A percentile compares a stretch with the other conserved stretches of the same genome.
phyloP scores from a whole-genome alignment of 73 alveolate genomes.

The Symbiodinium natans region DNA sequence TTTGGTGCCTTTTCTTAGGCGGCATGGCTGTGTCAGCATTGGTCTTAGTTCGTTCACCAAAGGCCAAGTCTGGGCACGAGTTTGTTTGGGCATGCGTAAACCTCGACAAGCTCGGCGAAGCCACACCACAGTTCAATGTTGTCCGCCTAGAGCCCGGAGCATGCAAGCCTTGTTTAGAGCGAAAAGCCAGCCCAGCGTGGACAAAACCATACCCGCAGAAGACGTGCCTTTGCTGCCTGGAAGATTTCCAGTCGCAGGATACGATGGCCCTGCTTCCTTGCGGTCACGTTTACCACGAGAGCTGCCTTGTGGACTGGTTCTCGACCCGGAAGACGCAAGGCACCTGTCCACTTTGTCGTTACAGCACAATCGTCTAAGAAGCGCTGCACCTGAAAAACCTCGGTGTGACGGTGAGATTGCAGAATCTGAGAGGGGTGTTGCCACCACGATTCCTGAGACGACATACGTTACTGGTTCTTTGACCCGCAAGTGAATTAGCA shows the following conservation, averaged over 20 bases:
- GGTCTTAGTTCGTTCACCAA: background rate
- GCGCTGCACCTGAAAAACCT: too few species aligned
- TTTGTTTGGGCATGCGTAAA: background rate
- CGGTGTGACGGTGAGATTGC: too few species aligned
- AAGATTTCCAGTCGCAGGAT: background rate
- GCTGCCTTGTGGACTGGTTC: background rate
- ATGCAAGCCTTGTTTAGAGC: background rate
- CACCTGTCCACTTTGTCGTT: background rate
- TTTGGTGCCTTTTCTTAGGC: background rate
- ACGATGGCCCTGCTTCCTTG: background rate
- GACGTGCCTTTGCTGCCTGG: background rate
- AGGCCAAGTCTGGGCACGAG: background rate
- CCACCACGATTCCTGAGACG: too few species aligned
- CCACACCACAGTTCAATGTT: background rate
- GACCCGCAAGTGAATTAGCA: too few species aligned
- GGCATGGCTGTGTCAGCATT: background rate
- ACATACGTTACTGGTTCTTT: too few species aligned
- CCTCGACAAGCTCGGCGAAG: background rate
- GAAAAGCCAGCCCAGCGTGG: background rate
- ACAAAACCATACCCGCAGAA: background rate
- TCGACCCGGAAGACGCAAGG: background rate
- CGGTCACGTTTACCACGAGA: background rate
- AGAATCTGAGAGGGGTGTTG: too few species aligned
- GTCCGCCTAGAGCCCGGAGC: background rate
- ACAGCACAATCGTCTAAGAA: too few species aligned